A percentile compares a stretch with the other conserved stretches of the same genome.
Conservation (phyloP, 768 basidiomycete genomes). For the Daedaleopsis nitida region DNA sequence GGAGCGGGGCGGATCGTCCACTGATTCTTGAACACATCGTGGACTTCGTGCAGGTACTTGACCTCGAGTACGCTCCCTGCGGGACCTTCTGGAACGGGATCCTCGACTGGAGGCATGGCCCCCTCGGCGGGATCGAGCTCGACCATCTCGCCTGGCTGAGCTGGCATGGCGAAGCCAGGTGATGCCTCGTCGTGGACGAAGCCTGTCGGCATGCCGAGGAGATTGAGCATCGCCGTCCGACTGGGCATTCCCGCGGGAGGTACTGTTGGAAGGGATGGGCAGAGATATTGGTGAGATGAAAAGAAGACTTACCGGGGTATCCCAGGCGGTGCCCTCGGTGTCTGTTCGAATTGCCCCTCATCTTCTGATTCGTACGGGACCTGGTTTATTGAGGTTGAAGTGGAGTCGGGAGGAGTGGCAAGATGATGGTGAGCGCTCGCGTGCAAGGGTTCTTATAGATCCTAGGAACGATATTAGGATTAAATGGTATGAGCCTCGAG, state of each 20-base stretch:
- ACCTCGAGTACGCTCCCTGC: slow-evolving; percentile 28
- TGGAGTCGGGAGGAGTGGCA: background rate
- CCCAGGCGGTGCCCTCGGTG: background rate
- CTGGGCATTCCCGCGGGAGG: background rate
- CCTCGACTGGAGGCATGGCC: slow-evolving; percentile 6
- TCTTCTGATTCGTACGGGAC: background rate
- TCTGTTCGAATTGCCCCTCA: background rate
- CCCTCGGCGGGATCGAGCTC: slow-evolving; percentile 19
- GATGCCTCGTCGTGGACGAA: background rate
- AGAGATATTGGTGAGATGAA: background rate
- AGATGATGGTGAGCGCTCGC: background rate
- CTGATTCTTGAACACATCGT: slow-evolving; percentile 23
- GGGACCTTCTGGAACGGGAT: slow-evolving; percentile 17
- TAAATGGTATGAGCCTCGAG: slow-evolving; percentile 8
- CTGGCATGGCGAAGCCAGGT: slow-evolving; percentile 20
- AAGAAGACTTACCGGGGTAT: background rate
- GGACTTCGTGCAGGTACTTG: slow-evolving; percentile 27
- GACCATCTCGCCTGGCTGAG: slow-evolving; percentile 20
- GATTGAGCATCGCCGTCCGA: background rate
- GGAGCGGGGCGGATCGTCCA: slow-evolving; percentile 29
- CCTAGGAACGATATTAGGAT: slow-evolving; percentile 5
- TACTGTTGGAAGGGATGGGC: background rate
- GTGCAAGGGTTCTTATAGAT: background rate
- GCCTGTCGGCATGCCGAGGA: slow-evolving; percentile 1
- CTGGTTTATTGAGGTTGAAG: background rate